Evolutionary conservation across 192 early-diverging fungal genomes (phyloP), one percentile per base, ranked within the genome.

Genomic region (Entomortierella lignicola): DNA sequence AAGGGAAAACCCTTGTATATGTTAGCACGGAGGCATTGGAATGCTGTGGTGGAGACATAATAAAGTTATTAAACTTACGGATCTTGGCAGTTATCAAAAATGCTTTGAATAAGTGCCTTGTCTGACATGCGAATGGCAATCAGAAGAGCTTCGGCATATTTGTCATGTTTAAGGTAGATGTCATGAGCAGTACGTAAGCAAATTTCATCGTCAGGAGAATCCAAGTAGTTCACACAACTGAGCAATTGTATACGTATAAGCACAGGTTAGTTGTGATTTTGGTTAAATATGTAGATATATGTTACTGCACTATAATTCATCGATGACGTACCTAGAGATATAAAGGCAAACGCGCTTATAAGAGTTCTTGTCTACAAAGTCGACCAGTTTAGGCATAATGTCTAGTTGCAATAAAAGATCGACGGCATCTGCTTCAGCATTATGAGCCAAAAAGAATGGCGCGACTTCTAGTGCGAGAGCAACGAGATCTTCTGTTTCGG

Each of bases 381-480:
- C 72, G 8, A 90, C 88, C 18, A 99, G 75, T 56, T 92, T 69
- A 52, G 94, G 92, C 60, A 98, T 87, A 31, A 86, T 86, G 71
- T 96, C 96, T 55, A 99, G 69, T 84, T 97, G 96, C 52, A 96
- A 67, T 60, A 99, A 85, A 66, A 99, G 85, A 85, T 99, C 98
- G 68, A 98, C 95, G 8, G 98, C 97, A 85, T 99, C 98, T 1
- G 96, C 96, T 80, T 99, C 98, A 8, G 96, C 97, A 66, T 98
- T 98, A 83, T 99, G 96, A 70, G 94, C 90, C 83, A 99, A 84
- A 71, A 96, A 96, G 83, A 98, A 99, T 26, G 96, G 95, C 21
- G 97, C 94, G 34, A 98, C 89, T 54, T 96, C 91, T 63, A 93
- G 62, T 4, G 95, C 96, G 66, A 95, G 83, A 15, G 82, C 79